Evolutionary conservation across 768 basidiomycete genomes (phyloP), one percentile per base, ranked within the genome.

Genomic region (Lyophyllum shimeji): DNA sequence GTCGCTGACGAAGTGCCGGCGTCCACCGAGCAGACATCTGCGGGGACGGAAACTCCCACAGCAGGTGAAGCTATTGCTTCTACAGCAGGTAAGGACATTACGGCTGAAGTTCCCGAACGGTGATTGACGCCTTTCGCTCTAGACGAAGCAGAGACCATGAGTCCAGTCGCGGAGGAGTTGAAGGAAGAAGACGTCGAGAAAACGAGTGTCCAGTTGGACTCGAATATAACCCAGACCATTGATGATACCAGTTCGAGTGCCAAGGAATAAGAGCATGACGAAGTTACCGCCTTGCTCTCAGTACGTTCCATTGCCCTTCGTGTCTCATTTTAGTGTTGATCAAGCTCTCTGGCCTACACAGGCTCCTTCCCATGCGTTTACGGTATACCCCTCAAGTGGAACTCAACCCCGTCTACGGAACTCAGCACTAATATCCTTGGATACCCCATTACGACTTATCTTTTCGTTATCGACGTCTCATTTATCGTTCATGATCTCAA

Each of bases 381-480:
- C 31, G 23, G 12, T 51, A 17, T 27, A 33, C 20, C 8, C 31
- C 24, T 27, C 46, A 18, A 29, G 46, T 29, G 46, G 46, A 29
- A 25, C 25, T 46, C 25, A 7, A 17, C 9, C 17, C 2, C 27
- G 5, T 17, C 29, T 4, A 29, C 29, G 5, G 27, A 17, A 46
- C 17, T 27, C 25, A 25, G 2, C 6, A 8, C 12, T 18, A n/a
- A 29, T 50, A 13, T 49, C 29, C 29, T 49, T 31, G 48, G 50
- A 60, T 60, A 60, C 55, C 55, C 50, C 43, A n/a, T 25, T 21
- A 46, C 49, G 39, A 40, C 24, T 23, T 34, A 44, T 39, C n/a
- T 29, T 51, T 49, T 27, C 31, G 27, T 51, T 49, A 37, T 50
- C 33, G 42, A 27, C 8, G 40, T 29, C 42, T 40, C 46, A 25